phyloP scores from a whole-genome alignment of 805 yeast species.

The Suhomyces kilbournensis region DNA sequence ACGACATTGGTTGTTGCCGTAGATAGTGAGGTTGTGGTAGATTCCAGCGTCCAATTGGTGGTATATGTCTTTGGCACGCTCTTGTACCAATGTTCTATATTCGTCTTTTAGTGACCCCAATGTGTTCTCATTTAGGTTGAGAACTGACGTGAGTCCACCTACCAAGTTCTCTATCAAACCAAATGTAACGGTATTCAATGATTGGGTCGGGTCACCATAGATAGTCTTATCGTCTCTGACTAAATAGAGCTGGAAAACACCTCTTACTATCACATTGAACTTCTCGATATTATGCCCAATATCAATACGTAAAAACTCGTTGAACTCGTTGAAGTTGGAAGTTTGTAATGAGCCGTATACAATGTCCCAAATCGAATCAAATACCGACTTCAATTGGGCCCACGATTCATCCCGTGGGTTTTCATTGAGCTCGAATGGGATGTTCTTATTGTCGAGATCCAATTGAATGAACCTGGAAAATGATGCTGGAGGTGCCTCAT shows the following conservation, averaged over 20 bases:
- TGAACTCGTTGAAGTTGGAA: slow-evolving; percentile 21
- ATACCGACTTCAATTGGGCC: slow-evolving; percentile 15
- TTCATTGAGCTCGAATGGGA: slow-evolving; percentile 32
- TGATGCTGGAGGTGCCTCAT: slow-evolving; percentile 14
- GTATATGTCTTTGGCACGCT: slow-evolving; percentile 1
- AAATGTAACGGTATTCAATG: slow-evolving; percentile 23
- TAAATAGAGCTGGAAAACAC: slow-evolving; percentile 58
- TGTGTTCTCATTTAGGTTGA: slow-evolving; percentile 19
- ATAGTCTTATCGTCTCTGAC: slow-evolving; percentile 61
- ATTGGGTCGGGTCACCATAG: slow-evolving; percentile 43
- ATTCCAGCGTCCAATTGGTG: slow-evolving; percentile 45
- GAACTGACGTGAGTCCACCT: slow-evolving; percentile 32
- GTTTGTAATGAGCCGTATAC: slow-evolving; percentile 17
- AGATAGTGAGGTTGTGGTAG: slow-evolving; percentile 28
- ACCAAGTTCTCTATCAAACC: slow-evolving; percentile 44
- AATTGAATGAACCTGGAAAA: slow-evolving; percentile 37
- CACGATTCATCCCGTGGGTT: slow-evolving; percentile 21
- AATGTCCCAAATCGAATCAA: slow-evolving; percentile 18
- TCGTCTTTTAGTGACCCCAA: slow-evolving; percentile 6
- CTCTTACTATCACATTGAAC: slow-evolving; percentile 54
- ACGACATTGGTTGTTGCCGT: slow-evolving; percentile 66
- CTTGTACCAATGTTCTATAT: neutral
- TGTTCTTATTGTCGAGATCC: slow-evolving; percentile 34
- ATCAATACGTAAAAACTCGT: slow-evolving; percentile 25
- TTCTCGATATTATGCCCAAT: slow-evolving; percentile 21